These are phyloP conservation scores for Microdochium bolleyi DNA, from an alignment of 2,329 filamentous ascomycete species.

Conservation along the genomic window DNA sequence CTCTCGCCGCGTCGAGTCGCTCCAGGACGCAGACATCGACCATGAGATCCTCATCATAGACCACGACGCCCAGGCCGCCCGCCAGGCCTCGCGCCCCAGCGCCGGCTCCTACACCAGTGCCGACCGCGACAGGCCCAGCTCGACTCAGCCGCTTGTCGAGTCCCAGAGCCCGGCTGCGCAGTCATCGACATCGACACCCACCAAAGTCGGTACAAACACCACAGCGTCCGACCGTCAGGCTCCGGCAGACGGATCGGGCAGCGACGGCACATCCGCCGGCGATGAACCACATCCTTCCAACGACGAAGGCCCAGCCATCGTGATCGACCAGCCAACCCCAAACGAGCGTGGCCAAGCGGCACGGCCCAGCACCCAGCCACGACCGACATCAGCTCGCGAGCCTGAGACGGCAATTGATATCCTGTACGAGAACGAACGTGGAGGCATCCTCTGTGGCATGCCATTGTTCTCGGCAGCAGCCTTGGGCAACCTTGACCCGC, in stretches of 20 bases:
- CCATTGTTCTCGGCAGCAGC: slow-evolving; percentile 84
- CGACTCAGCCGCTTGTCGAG: background rate
- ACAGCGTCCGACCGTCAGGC: background rate
- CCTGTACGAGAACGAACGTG: slow-evolving; percentile 92
- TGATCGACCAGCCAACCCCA: slow-evolving; percentile 16
- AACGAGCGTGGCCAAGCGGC: slow-evolving; percentile 1
- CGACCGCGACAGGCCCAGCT: background rate
- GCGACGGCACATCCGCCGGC: background rate
- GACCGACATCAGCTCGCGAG: slow-evolving; percentile 2
- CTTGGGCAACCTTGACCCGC: slow-evolving; percentile 76
- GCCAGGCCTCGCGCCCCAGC: background rate
- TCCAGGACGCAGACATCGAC: slow-evolving; percentile 56
- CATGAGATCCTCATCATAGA: slow-evolving; percentile 67
- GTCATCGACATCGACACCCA: background rate
- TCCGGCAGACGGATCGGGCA: background rate
- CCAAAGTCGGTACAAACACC: background rate
- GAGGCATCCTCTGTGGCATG: slow-evolving; percentile 80
- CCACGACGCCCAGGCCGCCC: slow-evolving; percentile 14
- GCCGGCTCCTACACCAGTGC: background rate
- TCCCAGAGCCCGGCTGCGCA: background rate
- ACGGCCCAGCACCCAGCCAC: slow-evolving; percentile 7
- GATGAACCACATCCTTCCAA: background rate
- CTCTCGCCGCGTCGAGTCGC: slow-evolving; percentile 45
- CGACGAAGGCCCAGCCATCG: background rate
- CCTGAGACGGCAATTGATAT: slow-evolving; percentile 64